Evolutionary conservation across 345 rosid species (phyloP), one percentile per base, ranked within the genome.

Genomic region (Citrus cavaleriei): DNA sequence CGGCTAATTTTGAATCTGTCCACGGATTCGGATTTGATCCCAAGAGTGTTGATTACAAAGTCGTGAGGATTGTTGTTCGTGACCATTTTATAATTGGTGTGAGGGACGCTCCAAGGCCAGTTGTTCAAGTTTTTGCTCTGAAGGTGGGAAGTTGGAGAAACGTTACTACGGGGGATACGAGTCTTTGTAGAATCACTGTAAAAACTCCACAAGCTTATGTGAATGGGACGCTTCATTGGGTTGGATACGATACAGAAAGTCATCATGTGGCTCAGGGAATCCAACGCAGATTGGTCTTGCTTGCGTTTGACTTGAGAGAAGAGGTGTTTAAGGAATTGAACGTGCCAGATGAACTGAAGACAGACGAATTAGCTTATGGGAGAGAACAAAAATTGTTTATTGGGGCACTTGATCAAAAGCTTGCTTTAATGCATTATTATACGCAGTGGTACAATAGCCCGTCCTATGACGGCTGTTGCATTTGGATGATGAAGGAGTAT

Each of bases 141-240:
- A 60, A 76, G 21, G 61, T 19, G 35, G 32, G 73, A 51, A 64
- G 66, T 10, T 87, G 87, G 90, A 82, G 81, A 57, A 71, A 75
- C 8, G 72, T 78, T 24, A 68, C 22, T 10, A 24, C 5, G 5
- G 28, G 28, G 3, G 66, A 69, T 40, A 27, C 70, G 42, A 80
- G 84, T 30, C 37, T 3, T 0, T 76, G 78, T 60, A 34, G 66
- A 0, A 68, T 83, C 4, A 75, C 68, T 12, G 81, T 78, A 10
- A 46, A 73, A 37, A 77, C 82, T 10, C 28, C 75, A 4, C 83
- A 73, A 70, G 86, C 65, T 64, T 81, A 75, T 57, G 25, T 82
- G 13, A 66, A 80, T 28, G 83, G 85, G n/a, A 79, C 81, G 28
- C 58, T 87, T 37, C 87, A 87, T 70, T 87, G 90, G 88, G 72